phyloP scores from a whole-genome alignment of 2,329 filamentous ascomycete species.

The Aspergillus sojae region DNA sequence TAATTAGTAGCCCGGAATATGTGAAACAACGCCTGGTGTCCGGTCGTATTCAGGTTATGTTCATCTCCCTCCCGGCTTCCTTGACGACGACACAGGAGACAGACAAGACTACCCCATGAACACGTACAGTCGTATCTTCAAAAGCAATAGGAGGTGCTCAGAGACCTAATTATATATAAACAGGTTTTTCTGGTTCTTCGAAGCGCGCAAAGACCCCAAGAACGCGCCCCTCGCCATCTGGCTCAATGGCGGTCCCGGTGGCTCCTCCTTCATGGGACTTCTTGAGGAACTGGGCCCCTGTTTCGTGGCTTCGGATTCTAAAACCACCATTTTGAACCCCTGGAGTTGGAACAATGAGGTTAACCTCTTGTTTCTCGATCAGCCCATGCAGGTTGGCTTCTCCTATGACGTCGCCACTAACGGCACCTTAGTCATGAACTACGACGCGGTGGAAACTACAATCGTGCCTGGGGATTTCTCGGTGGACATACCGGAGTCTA shows the following conservation, averaged over 20 bases:
- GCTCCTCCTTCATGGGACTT: slow-evolving; percentile 60
- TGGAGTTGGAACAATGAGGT: slow-evolving; percentile 66
- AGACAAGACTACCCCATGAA: slow-evolving; percentile 60
- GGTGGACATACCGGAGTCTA: slow-evolving; percentile 43
- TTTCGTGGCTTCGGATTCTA: slow-evolving; percentile 54
- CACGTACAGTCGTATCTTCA: slow-evolving; percentile 34
- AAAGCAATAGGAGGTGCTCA: not conserved
- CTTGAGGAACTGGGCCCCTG: slow-evolving; percentile 58
- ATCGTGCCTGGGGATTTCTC: slow-evolving; percentile 28
- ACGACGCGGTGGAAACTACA: slow-evolving; percentile 28
- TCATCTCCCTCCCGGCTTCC: slow-evolving; percentile 54
- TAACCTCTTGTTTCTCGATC: slow-evolving; percentile 72
- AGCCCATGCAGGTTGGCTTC: slow-evolving; percentile 63
- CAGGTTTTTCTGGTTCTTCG: slow-evolving; percentile 66
- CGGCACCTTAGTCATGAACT: slow-evolving; percentile 33
- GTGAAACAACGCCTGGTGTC: slow-evolving; percentile 60
- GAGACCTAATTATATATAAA: not conserved
- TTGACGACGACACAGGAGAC: slow-evolving; percentile 40
- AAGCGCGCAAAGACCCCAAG: slow-evolving; percentile 55
- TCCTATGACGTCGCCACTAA: slow-evolving; percentile 54
- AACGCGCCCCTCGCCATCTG: slow-evolving; percentile 63
- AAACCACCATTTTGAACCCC: slow-evolving; percentile 56
- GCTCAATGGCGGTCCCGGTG: slow-evolving; percentile 66
- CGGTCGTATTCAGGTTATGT: slow-evolving; percentile 64
- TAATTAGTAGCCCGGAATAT: slow-evolving; percentile 48